These are phyloP conservation scores for Pseudomassariella vexata DNA, from an alignment of 2,329 filamentous ascomycete species.

Conservation along the genomic window DNA sequence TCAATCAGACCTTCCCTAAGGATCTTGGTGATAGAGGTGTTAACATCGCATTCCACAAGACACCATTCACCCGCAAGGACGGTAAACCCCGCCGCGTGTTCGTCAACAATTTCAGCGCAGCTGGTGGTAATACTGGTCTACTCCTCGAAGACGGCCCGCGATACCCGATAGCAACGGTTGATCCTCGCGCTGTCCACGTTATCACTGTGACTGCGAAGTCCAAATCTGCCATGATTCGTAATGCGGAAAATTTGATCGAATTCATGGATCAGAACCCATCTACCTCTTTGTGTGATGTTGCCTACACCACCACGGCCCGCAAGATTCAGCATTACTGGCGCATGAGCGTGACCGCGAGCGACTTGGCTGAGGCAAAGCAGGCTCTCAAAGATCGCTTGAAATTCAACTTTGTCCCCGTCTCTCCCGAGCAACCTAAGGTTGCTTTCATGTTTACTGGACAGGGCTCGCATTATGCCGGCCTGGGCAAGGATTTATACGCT, in stretches of 20 bases:
- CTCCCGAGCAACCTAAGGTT: conserved; percentile 38
- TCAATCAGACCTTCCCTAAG: conserved; percentile 54
- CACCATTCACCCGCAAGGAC: conserved; percentile 42
- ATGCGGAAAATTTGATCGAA: conserved; percentile 47
- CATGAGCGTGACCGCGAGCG: conserved; percentile 39
- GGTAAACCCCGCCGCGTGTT: conserved; percentile 42
- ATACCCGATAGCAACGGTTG: conserved; percentile 25
- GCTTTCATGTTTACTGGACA: conserved; percentile 53
- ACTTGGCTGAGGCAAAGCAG: conserved; percentile 34
- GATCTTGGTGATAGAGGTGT: conserved; percentile 53
- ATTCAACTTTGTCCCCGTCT: conserved; percentile 36
- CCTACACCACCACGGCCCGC: conserved; percentile 65
- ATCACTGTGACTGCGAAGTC: conserved; percentile 53
- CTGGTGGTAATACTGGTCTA: conserved; percentile 65
- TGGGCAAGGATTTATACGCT: conserved; percentile 45
- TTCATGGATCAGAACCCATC: conserved; percentile 49
- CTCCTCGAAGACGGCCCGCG: conserved; percentile 56
- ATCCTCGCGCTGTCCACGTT: conserved; percentile 52
- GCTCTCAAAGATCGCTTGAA: conserved; percentile 35
- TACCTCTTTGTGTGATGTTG: conserved; percentile 49
- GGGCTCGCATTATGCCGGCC: conserved; percentile 46
- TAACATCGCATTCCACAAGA: conserved; percentile 50
- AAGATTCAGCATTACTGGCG: conserved; percentile 55
- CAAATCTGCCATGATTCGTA: conserved; percentile 50
- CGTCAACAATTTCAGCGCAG: conserved; percentile 66